phyloP scores from a whole-genome alignment of 23 red algal genomes.

The Agarophyton chilense region DNA sequence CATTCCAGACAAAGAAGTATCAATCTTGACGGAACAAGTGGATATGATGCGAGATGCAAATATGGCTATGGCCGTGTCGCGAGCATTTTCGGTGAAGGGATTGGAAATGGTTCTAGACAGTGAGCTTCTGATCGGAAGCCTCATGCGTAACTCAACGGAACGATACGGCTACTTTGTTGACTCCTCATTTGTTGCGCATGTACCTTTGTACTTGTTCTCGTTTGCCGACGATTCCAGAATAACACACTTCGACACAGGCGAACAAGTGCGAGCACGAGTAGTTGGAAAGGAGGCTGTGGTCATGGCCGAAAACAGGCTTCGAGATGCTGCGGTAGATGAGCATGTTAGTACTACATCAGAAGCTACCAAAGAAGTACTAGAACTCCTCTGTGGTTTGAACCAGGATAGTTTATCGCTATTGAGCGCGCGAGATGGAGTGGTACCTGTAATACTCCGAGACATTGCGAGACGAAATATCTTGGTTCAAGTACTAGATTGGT shows the following conservation, averaged over 20 bases:
- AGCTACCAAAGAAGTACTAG: slow-evolving; percentile 52
- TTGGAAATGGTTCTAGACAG: slow-evolving; percentile 51
- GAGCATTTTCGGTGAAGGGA: slow-evolving; percentile 52
- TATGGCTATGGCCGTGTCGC: slow-evolving; percentile 58
- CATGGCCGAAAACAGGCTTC: slow-evolving; percentile 59
- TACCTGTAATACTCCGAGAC: slow-evolving; percentile 40
- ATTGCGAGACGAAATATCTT: slow-evolving; percentile 48
- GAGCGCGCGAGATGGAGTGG: background rate
- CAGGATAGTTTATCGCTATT: slow-evolving; percentile 5
- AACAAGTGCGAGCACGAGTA: slow-evolving; percentile 14
- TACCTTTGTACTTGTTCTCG: slow-evolving; percentile 65
- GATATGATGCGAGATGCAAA: background rate
- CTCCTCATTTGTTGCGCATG: slow-evolving; percentile 37
- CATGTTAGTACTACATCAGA: slow-evolving; percentile 32
- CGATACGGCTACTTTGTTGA: slow-evolving; percentile 20
- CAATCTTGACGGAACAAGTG: background rate
- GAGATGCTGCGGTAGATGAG: slow-evolving; percentile 8
- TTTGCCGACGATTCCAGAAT: slow-evolving; percentile 64
- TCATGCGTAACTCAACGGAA: slow-evolving; percentile 1
- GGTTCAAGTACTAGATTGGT: slow-evolving; percentile 55
- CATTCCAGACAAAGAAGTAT: slow-evolving; percentile 6
- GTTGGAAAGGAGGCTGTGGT: slow-evolving; percentile 38
- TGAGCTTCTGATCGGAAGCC: background rate
- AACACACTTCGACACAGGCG: slow-evolving; percentile 30
- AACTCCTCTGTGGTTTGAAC: slow-evolving; percentile 51